phyloP scores from a whole-genome alignment of 73 alveolate species.

The Symbiodinium pilosum region DNA sequence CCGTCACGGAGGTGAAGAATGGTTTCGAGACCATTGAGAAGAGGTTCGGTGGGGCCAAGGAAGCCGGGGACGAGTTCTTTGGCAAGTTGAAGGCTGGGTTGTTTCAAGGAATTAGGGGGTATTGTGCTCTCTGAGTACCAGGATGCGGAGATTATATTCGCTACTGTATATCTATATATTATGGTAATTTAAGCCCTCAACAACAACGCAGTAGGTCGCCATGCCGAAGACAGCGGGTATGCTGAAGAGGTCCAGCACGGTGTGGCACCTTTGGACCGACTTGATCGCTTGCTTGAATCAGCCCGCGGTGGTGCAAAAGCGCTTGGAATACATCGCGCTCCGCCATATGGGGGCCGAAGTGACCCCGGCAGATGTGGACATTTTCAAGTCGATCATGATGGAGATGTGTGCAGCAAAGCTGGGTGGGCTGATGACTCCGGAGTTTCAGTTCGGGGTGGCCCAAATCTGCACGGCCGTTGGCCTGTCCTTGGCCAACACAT shows the following conservation, averaged over 20 bases:
- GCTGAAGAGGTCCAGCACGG: not conserved
- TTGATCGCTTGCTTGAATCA: not conserved
- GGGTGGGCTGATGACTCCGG: not conserved
- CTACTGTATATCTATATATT: not conserved
- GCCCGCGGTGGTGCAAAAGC: not conserved
- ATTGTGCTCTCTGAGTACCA: not conserved
- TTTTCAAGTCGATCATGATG: not conserved
- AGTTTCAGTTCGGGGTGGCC: not conserved
- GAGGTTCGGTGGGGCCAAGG: not conserved
- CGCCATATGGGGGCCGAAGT: not conserved
- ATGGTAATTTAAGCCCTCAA: too few relatives aligned
- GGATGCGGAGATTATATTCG: too few relatives aligned
- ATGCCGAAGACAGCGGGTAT: not conserved
- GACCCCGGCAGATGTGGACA: not conserved
- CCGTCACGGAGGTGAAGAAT: not conserved
- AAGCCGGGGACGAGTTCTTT: not conserved
- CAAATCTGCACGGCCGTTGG: not conserved
- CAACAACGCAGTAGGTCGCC: too few relatives aligned
- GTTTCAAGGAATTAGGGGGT: not conserved
- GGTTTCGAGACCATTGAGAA: not conserved
- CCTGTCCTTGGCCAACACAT: not conserved
- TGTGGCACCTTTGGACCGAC: not conserved
- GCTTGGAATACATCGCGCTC: slow-evolving; percentile 5
- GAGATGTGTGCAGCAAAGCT: not conserved
- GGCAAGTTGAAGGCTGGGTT: not conserved